Evolutionary conservation across 192 early-diverging fungal species (phyloP).

Genomic region (Coemansia sp.): DNA sequence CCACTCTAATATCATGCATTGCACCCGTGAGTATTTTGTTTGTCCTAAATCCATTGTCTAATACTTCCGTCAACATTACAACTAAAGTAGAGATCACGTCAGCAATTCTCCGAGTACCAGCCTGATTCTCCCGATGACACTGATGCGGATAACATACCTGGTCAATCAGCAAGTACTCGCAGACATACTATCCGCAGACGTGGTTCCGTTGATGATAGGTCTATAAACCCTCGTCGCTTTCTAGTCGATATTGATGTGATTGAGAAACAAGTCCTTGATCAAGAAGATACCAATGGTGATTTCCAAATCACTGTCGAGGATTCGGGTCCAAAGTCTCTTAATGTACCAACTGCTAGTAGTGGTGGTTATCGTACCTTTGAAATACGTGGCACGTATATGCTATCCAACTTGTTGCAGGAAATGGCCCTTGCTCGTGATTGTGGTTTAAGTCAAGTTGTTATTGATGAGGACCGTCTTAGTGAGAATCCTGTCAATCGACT

Average conservation of each 20-base stretch:
- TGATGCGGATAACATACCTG: constrained; percentile 5
- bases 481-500: constrained; percentile 94
- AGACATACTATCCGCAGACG: constrained; percentile 36
- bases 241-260: constrained; percentile 85
- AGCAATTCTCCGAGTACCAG: constrained; percentile 1
- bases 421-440: constrained; percentile 86
- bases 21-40: neutral
- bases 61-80: too few relatives aligned
- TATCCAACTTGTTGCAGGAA: constrained; percentile 95
- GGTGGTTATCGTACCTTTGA: constrained; percentile 86
- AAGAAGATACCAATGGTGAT: constrained; percentile 95
- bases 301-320: constrained; percentile 94
- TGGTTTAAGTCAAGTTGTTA: constrained; percentile 80
- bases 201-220: constrained; percentile 64
- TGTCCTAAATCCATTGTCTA: too few relatives aligned
- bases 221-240: constrained; percentile 67
- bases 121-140: neutral
- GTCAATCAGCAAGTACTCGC: neutral
- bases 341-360: constrained; percentile 80
- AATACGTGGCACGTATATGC: constrained; percentile 90
- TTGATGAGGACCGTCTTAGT: constrained; percentile 86
- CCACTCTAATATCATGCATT: neutral
- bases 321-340: constrained; percentile 84
- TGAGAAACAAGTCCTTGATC: constrained; percentile 72
- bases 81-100: too few relatives aligned